Evolutionary conservation across 495 filamentous ascomycete species (phyloP), one percentile per base, ranked within the genome.

Genomic region (Niebla homalea): DNA sequence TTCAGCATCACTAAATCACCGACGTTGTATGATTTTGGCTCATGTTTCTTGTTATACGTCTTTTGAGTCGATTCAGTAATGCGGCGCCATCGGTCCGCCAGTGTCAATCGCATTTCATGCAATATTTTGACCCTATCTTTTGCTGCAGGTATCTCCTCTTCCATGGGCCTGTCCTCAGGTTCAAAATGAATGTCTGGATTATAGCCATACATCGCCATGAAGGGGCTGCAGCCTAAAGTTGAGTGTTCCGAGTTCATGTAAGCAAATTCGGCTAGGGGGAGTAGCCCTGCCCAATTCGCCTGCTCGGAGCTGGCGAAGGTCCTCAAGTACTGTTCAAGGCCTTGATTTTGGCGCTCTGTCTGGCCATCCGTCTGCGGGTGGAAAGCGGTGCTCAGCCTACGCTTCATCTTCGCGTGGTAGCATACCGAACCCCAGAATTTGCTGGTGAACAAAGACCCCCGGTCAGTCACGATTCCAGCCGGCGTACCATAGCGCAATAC

Each of bases 271-370:
- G 56, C 56, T 4, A 63, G 11, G 5, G 35, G 38, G 37, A 64
- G 22, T 6, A 57, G 36, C 14, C 22, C 6, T 37, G 43, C 39
- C 48, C 38, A 62, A 35, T 65, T 55, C 18, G 54, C 29, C 40
- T 65, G 43, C 36, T 54, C 21, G 16, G 53, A 53, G 37, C 62
- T 62, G 7, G 25, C 23, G 38, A 58, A 64, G 3, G 19, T 39
- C 22, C 37, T 32, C 7, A 63, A 25, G 22, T 60, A 64, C 3
- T 47, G 11, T 48, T 64, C 51, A 3, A 64, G 11, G 0, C 37
- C 46, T 36, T 60, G 36, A 36, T 62, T 62, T 39, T 52, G 19
- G 4, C 23, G 0, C 22, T 61, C 46, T 6, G 43, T 61, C 49
- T 56, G 26, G 11, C 49, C 21, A 39, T 57, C 29, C 5, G 38